Percentiles rank a stretch among this genome's conserved stretches.
Evolutionary conservation across 768 basidiomycete genomes (phyloP).

Genomic region (Agaricus sinodeliciosus): DNA sequence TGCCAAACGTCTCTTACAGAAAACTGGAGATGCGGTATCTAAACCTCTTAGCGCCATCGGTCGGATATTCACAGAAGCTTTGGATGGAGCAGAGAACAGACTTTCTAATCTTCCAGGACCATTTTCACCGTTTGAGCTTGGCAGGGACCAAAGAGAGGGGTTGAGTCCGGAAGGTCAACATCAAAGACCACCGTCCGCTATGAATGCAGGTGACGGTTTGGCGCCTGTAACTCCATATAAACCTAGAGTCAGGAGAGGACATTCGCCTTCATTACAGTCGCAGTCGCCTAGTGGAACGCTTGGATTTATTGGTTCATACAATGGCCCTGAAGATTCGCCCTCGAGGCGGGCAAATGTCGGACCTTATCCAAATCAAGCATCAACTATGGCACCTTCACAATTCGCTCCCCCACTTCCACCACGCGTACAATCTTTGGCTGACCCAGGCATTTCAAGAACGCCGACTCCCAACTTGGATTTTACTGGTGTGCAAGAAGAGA

Average conservation of each 20-base stretch:
- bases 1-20: conserved; percentile 77
- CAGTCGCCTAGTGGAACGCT: conserved; percentile 18
- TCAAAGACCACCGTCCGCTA: conserved; percentile 20
- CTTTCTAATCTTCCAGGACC: conserved; percentile 61
- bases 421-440: conserved; percentile 33
- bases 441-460: conserved; percentile 55
- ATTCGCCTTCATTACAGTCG: conserved; percentile 33
- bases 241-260: conserved; percentile 53
- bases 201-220: conserved; percentile 17
- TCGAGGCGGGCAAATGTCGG: conserved; percentile 27
- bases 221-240: conserved; percentile 63
- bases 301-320: conserved; percentile 16
- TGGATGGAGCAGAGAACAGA: conserved; percentile 66
- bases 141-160: conserved; percentile 35
- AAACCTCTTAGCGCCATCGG: conserved; percentile 88
- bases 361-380: conserved; percentile 42
- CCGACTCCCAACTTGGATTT: conserved; percentile 68
- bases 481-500: conserved; percentile 64
- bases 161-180: conserved; percentile 12
- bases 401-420: conserved; percentile 28
- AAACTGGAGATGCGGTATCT: conserved; percentile 85
- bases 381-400: conserved; percentile 37
- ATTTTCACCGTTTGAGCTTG: conserved; percentile 63
- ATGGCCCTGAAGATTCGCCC: conserved; percentile 42
- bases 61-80: conserved; percentile 79